Base-by-base conservation (phyloP, 2,329 filamentous ascomycete genomes). In the Colletotrichum costaricense region DNA sequence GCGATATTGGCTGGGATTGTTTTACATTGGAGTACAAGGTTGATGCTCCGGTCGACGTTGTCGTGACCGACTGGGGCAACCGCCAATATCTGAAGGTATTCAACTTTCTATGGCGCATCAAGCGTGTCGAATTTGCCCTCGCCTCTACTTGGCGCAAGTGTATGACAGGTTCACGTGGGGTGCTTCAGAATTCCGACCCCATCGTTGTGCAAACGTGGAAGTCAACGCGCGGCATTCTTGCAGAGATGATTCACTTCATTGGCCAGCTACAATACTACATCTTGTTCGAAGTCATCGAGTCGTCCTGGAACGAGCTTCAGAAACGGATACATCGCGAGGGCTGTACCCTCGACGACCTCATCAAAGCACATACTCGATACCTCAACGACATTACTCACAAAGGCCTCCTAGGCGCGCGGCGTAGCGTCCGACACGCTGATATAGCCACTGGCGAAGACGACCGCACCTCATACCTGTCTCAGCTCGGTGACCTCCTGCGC, bases 1-100 rank as follows among this genome's bases (percentile, higher is more conserved):
- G 97, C 64, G 97, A 99, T 78, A 98, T 98, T 66, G 97, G 97
- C 63, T 99, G 97, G 97, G 97, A 99, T 80, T 98, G 97, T 80
- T 99, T 99, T 84, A 99, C 97, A 0, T 90, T 99, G 9, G 97
- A 99, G 81, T 99, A 99, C 85, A 98, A 98, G 82, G 97, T 99
- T 77, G 95, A 98, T 81, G 94, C 96, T 2, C 97, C 97, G 0
- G 94, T 98, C 28, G 97, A 99, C 80, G 97, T 99, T 33, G 95
- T 99, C 60, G 95, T 99, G 52, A 98, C 96, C 0, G 95, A 97
- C 55, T 98, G 95, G 91, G 95, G 95, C 58, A 96, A 94, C 76
- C 94, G 96, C 26, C 96, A 99, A 81, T 99, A 99, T 81, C 92
- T 99, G 78, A 98, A 98, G 81, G 95, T 99, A 11, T 99, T 99